Evolutionary conservation across 306 rosid species (phyloP).

Genomic region (Citrullus mucosospermus): DNA sequence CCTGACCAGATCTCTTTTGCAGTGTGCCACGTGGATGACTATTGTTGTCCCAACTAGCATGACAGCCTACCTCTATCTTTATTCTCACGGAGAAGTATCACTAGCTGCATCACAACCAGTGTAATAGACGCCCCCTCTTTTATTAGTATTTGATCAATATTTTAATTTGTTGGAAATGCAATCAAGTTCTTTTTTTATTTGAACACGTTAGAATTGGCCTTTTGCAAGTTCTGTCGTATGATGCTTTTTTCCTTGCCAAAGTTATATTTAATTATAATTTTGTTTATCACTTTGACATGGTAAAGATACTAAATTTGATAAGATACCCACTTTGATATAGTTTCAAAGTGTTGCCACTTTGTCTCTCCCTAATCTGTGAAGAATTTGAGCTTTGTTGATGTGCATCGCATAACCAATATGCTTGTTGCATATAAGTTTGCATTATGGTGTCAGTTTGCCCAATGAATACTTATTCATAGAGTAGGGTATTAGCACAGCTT

Average conservation of each 20-base stretch:
- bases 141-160: constrained; percentile 7
- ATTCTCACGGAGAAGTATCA: constrained; percentile 93
- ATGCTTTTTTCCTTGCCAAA: neutral
- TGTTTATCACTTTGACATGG: neutral
- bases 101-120: constrained; percentile 99
- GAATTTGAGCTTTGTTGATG: neutral
- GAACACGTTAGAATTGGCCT: neutral
- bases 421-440: neutral
- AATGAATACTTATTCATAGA: neutral
- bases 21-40: constrained; percentile 99
- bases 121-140: constrained; percentile 94
- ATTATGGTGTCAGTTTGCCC: neutral
- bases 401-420: neutral
- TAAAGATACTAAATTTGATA: neutral
- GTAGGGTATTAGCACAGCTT: neutral
- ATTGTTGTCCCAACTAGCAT: constrained; percentile 86
- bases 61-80: constrained; percentile 94
- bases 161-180: neutral
- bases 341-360: neutral
- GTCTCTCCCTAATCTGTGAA: neutral
- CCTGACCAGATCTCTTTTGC: constrained; percentile 19
- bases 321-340: neutral
- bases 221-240: neutral
- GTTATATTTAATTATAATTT: neutral
- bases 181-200: constrained; percentile 3